phyloP scores from a whole-genome alignment of 805 yeast genomes.

The Schwanniomyces yamadae region DNA sequence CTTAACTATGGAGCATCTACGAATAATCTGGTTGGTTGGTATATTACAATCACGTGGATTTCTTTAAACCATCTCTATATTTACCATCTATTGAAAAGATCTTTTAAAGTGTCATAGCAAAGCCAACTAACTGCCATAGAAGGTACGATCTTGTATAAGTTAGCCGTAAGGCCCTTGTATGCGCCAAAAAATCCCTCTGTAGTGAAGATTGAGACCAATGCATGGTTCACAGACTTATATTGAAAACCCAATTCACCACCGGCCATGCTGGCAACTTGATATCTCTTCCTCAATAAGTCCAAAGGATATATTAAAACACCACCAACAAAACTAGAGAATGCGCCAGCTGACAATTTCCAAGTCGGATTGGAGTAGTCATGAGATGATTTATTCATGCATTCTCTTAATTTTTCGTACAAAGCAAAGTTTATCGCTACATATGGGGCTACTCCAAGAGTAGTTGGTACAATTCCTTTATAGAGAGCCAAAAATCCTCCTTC shows the following conservation, averaged over 20 bases:
- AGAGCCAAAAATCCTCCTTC: conserved; percentile 85
- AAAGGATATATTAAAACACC: conserved; percentile 91
- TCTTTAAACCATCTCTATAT: conserved; percentile 4
- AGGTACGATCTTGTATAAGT: conserved; percentile 86
- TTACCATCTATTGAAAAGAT: conserved; percentile 30
- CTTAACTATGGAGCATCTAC: conserved; percentile 1
- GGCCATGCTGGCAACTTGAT: conserved; percentile 86
- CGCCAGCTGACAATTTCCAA: conserved; percentile 75
- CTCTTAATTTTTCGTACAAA: conserved; percentile 79
- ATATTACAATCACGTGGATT: conserved; percentile 7
- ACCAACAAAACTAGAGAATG: conserved; percentile 83
- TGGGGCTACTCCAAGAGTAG: conserved; percentile 92
- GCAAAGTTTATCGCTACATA: conserved; percentile 93
- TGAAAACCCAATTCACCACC: conserved; percentile 76
- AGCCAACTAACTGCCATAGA: conserved; percentile 97
- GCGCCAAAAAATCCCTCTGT: conserved; percentile 74
- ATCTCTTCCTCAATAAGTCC: conserved; percentile 83
- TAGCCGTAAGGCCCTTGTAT: conserved; percentile 74
- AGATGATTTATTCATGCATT: conserved; percentile 39
- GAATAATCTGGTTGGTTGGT: conserved; percentile 13
- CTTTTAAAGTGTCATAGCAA: conserved; percentile 72
- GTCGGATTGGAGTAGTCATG: conserved; percentile 43
- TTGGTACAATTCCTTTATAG: conserved; percentile 86
- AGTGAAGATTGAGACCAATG: conserved; percentile 63
- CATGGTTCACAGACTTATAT: conserved; percentile 74